phyloP scores from a whole-genome alignment of 2,329 filamentous ascomycete species.

The Phyllosticta paracitricarpa region DNA sequence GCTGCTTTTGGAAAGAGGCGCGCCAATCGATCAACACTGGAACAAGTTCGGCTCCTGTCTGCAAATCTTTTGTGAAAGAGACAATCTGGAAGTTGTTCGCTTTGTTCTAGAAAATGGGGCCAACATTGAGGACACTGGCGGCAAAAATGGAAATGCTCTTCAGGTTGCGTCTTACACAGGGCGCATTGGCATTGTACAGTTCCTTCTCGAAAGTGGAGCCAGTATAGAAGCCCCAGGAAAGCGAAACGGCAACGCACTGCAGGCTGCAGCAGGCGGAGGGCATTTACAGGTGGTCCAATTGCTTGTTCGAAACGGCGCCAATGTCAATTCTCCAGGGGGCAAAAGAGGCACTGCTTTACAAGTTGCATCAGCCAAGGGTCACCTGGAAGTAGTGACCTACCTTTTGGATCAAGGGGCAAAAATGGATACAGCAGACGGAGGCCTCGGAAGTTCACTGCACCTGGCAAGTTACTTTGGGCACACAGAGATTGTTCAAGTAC shows the following conservation, averaged over 20 bases:
- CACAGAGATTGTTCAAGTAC: not conserved
- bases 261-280: slow-evolving; percentile 11
- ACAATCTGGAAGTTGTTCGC: too few relatives aligned
- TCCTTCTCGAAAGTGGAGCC: slow-evolving; percentile 10
- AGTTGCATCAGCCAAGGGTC: not conserved
- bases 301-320: not conserved
- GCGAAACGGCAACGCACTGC: slow-evolving; percentile 13
- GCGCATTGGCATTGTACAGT: not conserved
- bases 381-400: not conserved
- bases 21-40: too few relatives aligned
- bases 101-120: too few relatives aligned
- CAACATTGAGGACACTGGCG: too few relatives aligned
- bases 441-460: not conserved
- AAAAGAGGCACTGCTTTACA: not conserved
- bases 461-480: not conserved
- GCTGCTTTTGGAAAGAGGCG: too few relatives aligned
- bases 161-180: not conserved
- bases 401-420: not conserved
- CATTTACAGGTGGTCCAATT: not conserved
- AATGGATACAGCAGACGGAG: not conserved
- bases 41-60: too few relatives aligned
- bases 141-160: not conserved
- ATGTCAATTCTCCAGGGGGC: not conserved
- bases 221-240: slow-evolving; percentile 13
- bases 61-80: too few relatives aligned